Evolutionary conservation across 2,329 filamentous ascomycete genomes (phyloP).

Genomic region (Botrytis aclada): DNA sequence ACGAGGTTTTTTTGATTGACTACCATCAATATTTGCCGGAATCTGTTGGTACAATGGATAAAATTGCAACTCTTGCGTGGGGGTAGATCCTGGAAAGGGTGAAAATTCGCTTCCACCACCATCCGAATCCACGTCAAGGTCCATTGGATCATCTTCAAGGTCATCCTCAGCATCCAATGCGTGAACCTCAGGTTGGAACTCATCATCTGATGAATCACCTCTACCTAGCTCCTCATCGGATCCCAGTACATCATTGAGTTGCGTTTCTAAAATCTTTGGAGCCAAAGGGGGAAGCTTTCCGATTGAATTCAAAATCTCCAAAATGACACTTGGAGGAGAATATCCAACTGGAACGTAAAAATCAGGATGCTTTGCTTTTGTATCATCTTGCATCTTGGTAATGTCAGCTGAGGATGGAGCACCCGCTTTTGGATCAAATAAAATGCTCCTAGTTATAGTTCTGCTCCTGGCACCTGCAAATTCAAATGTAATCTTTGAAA

Average conservation of each 20-base stretch:
- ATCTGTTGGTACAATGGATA: neutral
- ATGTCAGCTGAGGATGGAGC: constrained; percentile 15
- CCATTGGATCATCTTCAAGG: constrained; percentile 13
- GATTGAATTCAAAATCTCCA: constrained; percentile 24
- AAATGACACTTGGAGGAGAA: constrained; percentile 27
- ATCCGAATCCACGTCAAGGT: constrained; percentile 12
- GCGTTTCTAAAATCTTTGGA: neutral
- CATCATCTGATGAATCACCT: constrained; percentile 13
- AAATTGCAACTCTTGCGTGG: neutral
- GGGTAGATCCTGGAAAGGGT: neutral
- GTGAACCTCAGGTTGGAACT: constrained; percentile 8
- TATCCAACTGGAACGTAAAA: constrained; percentile 33
- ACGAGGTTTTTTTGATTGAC: neutral
- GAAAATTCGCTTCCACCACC: constrained; percentile 9
- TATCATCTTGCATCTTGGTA: constrained; percentile 26
- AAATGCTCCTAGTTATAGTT: constrained; percentile 13
- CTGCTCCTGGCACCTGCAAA: constrained; percentile 11
- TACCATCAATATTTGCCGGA: neutral
- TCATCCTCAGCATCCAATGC: neutral
- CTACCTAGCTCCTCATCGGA: constrained; percentile 1
- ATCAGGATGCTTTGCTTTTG: constrained; percentile 28
- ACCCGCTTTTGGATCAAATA: neutral
- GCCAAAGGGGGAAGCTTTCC: constrained; percentile 9
- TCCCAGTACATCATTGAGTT: constrained; percentile 5
- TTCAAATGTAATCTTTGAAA: constrained; percentile 20